Evolutionary conservation across 768 basidiomycete genomes (phyloP), one percentile per base, ranked within the genome.

Genomic region (Trichaptum fuscoviolaceum): DNA sequence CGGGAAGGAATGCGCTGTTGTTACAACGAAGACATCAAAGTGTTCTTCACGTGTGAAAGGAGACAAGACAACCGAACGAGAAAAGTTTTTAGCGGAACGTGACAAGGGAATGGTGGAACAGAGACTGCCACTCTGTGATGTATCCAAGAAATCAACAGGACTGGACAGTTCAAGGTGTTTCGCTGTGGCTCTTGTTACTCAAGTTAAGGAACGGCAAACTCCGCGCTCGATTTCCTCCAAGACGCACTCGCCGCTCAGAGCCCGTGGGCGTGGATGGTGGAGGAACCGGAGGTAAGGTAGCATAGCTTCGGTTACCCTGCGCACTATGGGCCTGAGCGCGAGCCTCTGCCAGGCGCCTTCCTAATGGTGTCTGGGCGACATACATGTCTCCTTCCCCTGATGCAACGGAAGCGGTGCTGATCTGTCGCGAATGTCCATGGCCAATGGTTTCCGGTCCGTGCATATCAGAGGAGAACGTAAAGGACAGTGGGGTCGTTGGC

Each of bases 401-500:
- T 12, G 42, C 42, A 52, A 12, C 42, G 20, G 42, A 52, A 15
- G 42, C 42, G 20, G 3, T 15, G 42, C 42, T 52, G 6, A 52
- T 52, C 10, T 52, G 42, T 12, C 42, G 42, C 20, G 20, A 12
- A 52, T 52, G 42, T 15, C 42, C 42, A 52, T 15, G 42, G 42
- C 42, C 42, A 4, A 20, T 12, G 15, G 42, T 52, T 15, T 20
- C 42, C 42, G 42, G 42, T 12, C 42, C 42, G 12, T 52, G 42
- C 5, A 52, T 52, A 12, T 52, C 42, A 20, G 42, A 52, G 42
- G 42, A 52, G 42, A 52, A 52, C 63, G 23, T 70, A 71, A 34
- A 70, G 59, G 59, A 67, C 68, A 60, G 69, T 65, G 2, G 71
- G 68, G 20, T 26, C n/a, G 7, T 63, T 64, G 73, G 69, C 8